Evolutionary conservation across 164 flowering plant genomes (phyloP), one percentile per base, ranked within the genome.

Genomic region (Cinnamomum chago): DNA sequence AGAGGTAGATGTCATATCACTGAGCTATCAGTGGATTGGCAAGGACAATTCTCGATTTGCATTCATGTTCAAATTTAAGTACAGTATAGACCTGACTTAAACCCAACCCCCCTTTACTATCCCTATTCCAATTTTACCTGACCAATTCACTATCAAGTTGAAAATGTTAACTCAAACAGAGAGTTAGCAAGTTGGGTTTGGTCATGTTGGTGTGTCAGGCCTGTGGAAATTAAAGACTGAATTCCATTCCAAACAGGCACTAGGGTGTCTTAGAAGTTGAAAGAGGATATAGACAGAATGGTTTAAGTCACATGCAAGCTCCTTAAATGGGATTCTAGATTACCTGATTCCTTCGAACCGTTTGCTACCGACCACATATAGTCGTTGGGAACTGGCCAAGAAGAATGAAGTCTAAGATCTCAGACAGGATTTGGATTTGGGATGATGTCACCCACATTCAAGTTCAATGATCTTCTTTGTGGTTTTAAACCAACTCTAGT

Each of bases 291-390:
- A 5, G 14, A 17, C 5, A 70, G 67, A 58, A 70, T 50, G 50
- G 74, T 71, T 65, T 35, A 70, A 79, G 84, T 83, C 89, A 88
- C 85, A 83, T 87, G 88, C 86, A 80, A 86, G n/a, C 60, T 20
- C 60, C 60, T 55, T 14, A 15, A 55, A 15, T 15, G 17, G n/a
- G 60, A 55, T 15, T 55, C 60, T 55, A 2, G 60, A 55, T 17
- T 1, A 35, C 3, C 70, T 80, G 80, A 28, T 50, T 74, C 68
- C 58, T 75, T 78, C 77, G 72, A 84, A 87, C 86, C 73, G 86
- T 81, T 78, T 79, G 23, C 70, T 79, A 85, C 85, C 88, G 84
- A 82, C 85, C 87, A 80, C 87, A 80, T 58, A 76, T 84, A 52
- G 84, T 71, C 79, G 62, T 84, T 81, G 86, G 83, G 77, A 84